Conservation (phyloP, 2,329 filamentous ascomycete species). For the Nemania abortiva region DNA sequence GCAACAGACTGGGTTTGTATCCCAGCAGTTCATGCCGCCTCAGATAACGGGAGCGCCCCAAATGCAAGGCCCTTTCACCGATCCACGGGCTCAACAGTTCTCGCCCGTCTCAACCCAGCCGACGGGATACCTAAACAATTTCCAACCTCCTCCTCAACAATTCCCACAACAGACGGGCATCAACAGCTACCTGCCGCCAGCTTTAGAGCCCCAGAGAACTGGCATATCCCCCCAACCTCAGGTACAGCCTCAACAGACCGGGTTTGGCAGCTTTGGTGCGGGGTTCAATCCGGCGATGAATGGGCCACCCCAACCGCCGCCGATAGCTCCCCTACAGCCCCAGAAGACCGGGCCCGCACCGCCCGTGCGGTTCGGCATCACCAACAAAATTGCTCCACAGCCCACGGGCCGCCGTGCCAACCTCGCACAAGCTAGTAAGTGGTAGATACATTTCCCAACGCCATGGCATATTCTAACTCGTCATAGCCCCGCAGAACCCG, state of each 20-base stretch:
- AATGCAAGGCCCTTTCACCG: constrained; percentile 57
- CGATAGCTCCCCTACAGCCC: constrained; percentile 73
- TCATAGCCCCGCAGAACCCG: constrained; percentile 64
- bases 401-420: constrained; percentile 91
- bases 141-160: constrained; percentile 52
- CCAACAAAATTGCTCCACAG: constrained; percentile 81
- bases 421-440: constrained; percentile 95
- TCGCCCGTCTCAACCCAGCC: constrained; percentile 69
- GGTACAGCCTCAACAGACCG: constrained; percentile 63
- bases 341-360: constrained; percentile 90
- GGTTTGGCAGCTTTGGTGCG: constrained; percentile 61
- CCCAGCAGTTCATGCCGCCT: constrained; percentile 60
- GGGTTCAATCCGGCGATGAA: constrained; percentile 61
- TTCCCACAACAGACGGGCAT: constrained; percentile 65
- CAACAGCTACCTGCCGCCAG: constrained; percentile 69
- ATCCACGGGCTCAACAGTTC: constrained; percentile 59
- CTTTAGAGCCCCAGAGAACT: constrained; percentile 71
- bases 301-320: constrained; percentile 66
- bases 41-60: constrained; percentile 56
- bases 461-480: constrained; percentile 40
- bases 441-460: background rate
- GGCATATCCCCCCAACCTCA: constrained; percentile 58
- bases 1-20: constrained; percentile 54
- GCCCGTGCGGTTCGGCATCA: constrained; percentile 89
- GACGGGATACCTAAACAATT: constrained; percentile 68